These are phyloP conservation scores for Noccaea bulbosa DNA, from an alignment of 345 rosid genomes.

Conservation along the genomic window DNA sequence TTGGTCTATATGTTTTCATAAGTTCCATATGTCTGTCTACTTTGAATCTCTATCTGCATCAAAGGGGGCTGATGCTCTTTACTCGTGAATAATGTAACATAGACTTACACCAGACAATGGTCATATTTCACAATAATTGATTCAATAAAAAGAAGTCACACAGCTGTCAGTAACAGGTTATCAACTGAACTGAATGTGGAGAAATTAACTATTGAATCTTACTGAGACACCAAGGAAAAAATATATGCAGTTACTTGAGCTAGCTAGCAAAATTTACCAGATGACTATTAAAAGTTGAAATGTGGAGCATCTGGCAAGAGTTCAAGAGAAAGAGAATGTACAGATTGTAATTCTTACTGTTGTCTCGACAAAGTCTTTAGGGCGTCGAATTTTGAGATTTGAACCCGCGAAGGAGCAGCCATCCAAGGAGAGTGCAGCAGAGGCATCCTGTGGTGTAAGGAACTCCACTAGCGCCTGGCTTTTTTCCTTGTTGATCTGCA, in stretches of 20 bases:
- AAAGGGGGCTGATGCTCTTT: conserved; percentile 28
- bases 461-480: conserved; percentile 88
- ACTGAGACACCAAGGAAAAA: conserved; percentile 28
- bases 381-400: conserved; percentile 76
- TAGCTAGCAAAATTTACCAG: conserved; percentile 12
- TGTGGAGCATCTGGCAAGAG: conserved; percentile 30
- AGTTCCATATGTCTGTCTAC: conserved; percentile 11
- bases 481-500: conserved; percentile 84
- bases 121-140: conserved; percentile 11
- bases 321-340: conserved; percentile 21
- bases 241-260: conserved; percentile 8
- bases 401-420: conserved; percentile 69
- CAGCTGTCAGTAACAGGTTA: conserved; percentile 15
- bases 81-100: conserved; percentile 17
- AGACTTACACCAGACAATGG: conserved; percentile 2
- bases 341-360: conserved; percentile 64
- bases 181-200: conserved; percentile 14
- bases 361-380: conserved; percentile 80
- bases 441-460: conserved; percentile 94
- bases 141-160: conserved; percentile 17
- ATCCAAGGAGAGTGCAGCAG: conserved; percentile 85
- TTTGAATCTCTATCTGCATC: conserved; percentile 24
- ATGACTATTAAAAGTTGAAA: conserved; percentile 15
- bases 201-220: conserved; percentile 21
- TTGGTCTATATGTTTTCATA: conserved; percentile 13